Conservation (phyloP, 2,329 filamentous ascomycete genomes). For the Aspergillus costaricaensis region DNA sequence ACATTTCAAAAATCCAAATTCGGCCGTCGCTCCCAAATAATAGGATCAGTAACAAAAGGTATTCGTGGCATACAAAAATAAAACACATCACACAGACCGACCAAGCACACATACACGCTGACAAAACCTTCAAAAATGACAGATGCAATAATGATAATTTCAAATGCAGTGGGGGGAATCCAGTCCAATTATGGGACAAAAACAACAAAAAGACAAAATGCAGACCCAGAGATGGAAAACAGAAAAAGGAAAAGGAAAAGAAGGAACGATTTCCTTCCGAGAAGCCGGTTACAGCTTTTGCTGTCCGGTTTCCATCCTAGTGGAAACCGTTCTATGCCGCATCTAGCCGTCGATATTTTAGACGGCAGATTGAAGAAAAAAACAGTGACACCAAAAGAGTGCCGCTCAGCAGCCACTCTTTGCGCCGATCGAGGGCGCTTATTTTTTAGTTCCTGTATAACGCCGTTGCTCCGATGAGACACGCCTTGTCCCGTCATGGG, state of each 20-base stretch:
- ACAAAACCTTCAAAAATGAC: background rate
- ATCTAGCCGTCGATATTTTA: constrained; percentile 13
- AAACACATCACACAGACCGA: background rate
- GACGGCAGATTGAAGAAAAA: constrained; percentile 11
- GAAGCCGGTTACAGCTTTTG: background rate
- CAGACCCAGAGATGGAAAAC: background rate
- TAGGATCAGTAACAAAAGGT: constrained; percentile 1
- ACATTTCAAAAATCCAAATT: constrained; percentile 9
- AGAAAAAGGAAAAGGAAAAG: background rate
- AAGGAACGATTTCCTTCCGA: too few species aligned
- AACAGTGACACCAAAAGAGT: constrained; percentile 9
- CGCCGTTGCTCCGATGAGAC: constrained; percentile 5
- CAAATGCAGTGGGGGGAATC: constrained; percentile 8
- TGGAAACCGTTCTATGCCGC: constrained; percentile 13
- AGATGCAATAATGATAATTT: background rate
- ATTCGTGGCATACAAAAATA: constrained; percentile 7
- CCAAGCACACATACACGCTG: background rate
- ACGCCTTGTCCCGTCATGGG: background rate
- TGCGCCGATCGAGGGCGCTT: background rate
- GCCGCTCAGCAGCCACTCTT: constrained; percentile 19
- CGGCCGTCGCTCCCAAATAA: background rate
- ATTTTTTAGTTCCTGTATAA: constrained; percentile 7
- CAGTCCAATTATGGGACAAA: background rate
- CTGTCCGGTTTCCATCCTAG: background rate
- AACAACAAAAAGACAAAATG: too few species aligned